These are phyloP conservation scores for Aspergillus unguis DNA, from an alignment of 2,329 filamentous ascomycete genomes.

Conservation along the genomic window DNA sequence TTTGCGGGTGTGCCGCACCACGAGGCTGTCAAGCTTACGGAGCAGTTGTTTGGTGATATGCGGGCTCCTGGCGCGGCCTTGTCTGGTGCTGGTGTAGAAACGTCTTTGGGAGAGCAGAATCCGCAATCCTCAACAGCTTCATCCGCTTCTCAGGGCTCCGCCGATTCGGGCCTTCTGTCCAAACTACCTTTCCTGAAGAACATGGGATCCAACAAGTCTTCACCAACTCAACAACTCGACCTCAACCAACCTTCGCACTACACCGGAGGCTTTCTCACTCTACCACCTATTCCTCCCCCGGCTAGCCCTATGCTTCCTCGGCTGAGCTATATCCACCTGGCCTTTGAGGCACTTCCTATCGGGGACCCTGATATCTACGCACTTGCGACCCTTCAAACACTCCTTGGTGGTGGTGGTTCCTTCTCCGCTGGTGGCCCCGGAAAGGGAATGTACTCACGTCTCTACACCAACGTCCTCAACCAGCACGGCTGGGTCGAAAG, in stretches of 20 bases:
- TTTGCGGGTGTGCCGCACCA: slow-evolving; percentile 87
- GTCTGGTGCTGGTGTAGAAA: slow-evolving; percentile 58
- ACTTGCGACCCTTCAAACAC: slow-evolving; percentile 88
- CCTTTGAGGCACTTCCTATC: slow-evolving; percentile 92
- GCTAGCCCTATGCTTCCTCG: slow-evolving; percentile 72
- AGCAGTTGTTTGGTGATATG: slow-evolving; percentile 93
- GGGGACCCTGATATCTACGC: slow-evolving; percentile 92
- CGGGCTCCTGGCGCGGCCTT: slow-evolving; percentile 52
- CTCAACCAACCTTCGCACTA: slow-evolving; percentile 71
- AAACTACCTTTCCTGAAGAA: slow-evolving; percentile 89
- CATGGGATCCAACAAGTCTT: slow-evolving; percentile 59
- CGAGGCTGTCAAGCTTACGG: slow-evolving; percentile 72
- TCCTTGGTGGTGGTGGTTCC: slow-evolving; percentile 91
- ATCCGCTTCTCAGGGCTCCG: slow-evolving; percentile 32
- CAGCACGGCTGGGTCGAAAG: slow-evolving; percentile 97
- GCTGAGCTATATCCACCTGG: slow-evolving; percentile 90
- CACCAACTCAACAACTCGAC: slow-evolving; percentile 53
- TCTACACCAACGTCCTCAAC: slow-evolving; percentile 97
- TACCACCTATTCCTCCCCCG: slow-evolving; percentile 75
- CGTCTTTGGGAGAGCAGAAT: slow-evolving; percentile 35
- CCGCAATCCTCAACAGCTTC: slow-evolving; percentile 39
- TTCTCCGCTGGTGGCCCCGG: slow-evolving; percentile 96
- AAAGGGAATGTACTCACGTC: slow-evolving; percentile 97
- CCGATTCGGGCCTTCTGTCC: slow-evolving; percentile 66
- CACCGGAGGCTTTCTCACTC: slow-evolving; percentile 86